Percentiles rank a stretch among this genome's conserved stretches.
These are phyloP conservation scores for Kockovaella imperatae DNA, from an alignment of 768 basidiomycete species.

Conservation along the genomic window DNA sequence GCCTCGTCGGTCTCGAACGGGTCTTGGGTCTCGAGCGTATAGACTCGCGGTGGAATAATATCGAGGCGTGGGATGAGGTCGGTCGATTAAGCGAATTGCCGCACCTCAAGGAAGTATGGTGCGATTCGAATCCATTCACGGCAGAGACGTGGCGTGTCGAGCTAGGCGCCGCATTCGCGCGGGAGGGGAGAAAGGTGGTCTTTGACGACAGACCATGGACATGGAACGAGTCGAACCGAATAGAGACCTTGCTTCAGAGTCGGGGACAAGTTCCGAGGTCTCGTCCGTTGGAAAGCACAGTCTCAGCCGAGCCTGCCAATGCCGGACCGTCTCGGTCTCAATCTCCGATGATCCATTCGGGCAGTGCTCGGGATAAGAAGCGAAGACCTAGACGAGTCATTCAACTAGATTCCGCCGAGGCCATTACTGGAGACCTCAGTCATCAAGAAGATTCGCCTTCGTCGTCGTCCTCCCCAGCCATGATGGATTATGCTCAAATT, in stretches of 20 bases:
- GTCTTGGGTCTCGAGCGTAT: slow-evolving; percentile 72
- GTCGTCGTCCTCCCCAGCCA: not conserved
- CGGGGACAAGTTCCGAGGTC: not conserved
- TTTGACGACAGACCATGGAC: slow-evolving; percentile 56
- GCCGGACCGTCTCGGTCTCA: not conserved
- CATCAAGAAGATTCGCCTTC: slow-evolving; percentile 5
- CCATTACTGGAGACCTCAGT: slow-evolving; percentile 4
- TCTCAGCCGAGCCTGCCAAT: not conserved
- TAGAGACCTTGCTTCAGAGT: slow-evolving; percentile 14
- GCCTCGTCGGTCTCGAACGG: slow-evolving; percentile 92
- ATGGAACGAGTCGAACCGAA: slow-evolving; percentile 36
- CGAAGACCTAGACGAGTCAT: slow-evolving; percentile 24
- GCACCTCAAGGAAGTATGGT: slow-evolving; percentile 68
- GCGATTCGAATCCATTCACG: slow-evolving; percentile 69
- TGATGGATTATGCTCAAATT: not conserved
- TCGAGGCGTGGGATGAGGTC: slow-evolving; percentile 77
- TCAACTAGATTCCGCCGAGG: slow-evolving; percentile 21
- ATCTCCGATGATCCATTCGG: not conserved
- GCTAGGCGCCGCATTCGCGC: slow-evolving; percentile 76
- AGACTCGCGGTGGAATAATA: slow-evolving; percentile 68
- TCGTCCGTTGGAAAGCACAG: not conserved
- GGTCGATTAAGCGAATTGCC: slow-evolving; percentile 73
- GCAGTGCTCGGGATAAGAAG: not conserved
- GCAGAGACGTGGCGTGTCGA: slow-evolving; percentile 64
- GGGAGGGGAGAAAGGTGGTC: slow-evolving; percentile 69